Percentiles rank a stretch among this genome's conserved stretches.
Evolutionary conservation across 2,329 filamentous ascomycete genomes (phyloP).

Genomic region (Dactylellina cionopaga): DNA sequence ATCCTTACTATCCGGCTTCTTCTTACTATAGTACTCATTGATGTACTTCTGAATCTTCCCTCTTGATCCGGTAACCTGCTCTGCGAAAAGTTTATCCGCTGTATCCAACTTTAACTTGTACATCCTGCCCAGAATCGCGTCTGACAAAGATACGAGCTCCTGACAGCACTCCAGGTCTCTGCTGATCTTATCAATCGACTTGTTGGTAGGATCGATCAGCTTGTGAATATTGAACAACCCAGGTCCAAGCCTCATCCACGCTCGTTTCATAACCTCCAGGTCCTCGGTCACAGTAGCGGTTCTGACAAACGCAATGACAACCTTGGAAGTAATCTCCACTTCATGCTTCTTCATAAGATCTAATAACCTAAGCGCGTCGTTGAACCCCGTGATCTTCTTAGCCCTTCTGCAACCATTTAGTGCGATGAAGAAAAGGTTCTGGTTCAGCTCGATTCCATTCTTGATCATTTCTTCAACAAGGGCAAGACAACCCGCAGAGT

Average conservation of each 20-base stretch:
- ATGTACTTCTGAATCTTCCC: constrained; percentile 43
- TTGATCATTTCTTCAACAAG: constrained; percentile 31
- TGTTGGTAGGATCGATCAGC: constrained; percentile 31
- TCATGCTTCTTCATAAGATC: constrained; percentile 28
- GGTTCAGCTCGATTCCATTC: constrained; percentile 26
- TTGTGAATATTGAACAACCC: constrained; percentile 44
- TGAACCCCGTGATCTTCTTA: constrained; percentile 21
- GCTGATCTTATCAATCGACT: constrained; percentile 41
- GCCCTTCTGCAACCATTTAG: constrained; percentile 54
- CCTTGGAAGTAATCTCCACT: constrained; percentile 37
- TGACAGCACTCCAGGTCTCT: constrained; percentile 39
- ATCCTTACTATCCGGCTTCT: neutral
- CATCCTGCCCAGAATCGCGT: constrained; percentile 38
- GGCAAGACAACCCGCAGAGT: constrained; percentile 34
- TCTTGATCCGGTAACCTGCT: constrained; percentile 25
- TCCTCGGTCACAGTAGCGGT: constrained; percentile 41
- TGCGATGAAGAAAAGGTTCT: constrained; percentile 55
- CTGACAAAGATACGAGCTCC: constrained; percentile 39
- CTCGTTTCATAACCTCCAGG: constrained; percentile 29
- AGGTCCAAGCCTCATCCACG: constrained; percentile 33
- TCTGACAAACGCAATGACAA: constrained; percentile 42
- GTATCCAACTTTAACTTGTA: constrained; percentile 16
- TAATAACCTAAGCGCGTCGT: constrained; percentile 23
- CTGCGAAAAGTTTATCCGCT: constrained; percentile 26
- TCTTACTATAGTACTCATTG: constrained; percentile 35